Evolutionary conservation across 306 rosid species (phyloP), one percentile per base, ranked within the genome.

Genomic region (Amphicarpaea edgeworthii): DNA sequence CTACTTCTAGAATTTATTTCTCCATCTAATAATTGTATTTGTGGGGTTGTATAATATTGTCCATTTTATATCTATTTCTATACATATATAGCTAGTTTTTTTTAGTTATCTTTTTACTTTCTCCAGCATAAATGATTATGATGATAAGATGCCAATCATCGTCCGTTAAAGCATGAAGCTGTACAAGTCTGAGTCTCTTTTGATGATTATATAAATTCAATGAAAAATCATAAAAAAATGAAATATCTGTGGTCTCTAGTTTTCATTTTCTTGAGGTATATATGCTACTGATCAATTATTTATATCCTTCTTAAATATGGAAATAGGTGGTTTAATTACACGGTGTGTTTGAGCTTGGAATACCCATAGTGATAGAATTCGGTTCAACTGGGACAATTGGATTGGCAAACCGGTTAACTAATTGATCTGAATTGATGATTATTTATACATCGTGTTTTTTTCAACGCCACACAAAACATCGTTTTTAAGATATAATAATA

Each of bases 71-170:
- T 59, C 8, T 26, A 26, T 58, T 26, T 28, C 19, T 58, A 14
- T 26, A n/a, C n/a, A n/a, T n/a, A n/a, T n/a, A n/a, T n/a, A n/a
- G n/a, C n/a, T n/a, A 11, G 17, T 26, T 0, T 58, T 10, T 21
- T 57, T 57, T 23, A 59, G 41, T 26, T 59, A 30, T 28, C 65
- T 59, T 14, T 15, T 59, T 23, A 30, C 43, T 58, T 58, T 58
- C 64, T 58, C 9, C 30, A 26, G 2, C 37, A 58, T 26, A 24
- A 24, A 57, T 57, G 38, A 57, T 24, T 57, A 57, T 26, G 17
- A 30, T 14, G 41, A 26, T 59, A 30, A 59, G 66, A 28, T 28
- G 65, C 40, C 41, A 28, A 59, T 59, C 41, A 59, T 26, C 4
- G 15, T 28, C 2, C 26, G 9, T 24, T 24, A 58, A 12, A 19